Percentiles rank a stretch among this genome's conserved stretches.
phyloP scores from a whole-genome alignment of 148 eudicot genomes.

The Camellia granthamiana region DNA sequence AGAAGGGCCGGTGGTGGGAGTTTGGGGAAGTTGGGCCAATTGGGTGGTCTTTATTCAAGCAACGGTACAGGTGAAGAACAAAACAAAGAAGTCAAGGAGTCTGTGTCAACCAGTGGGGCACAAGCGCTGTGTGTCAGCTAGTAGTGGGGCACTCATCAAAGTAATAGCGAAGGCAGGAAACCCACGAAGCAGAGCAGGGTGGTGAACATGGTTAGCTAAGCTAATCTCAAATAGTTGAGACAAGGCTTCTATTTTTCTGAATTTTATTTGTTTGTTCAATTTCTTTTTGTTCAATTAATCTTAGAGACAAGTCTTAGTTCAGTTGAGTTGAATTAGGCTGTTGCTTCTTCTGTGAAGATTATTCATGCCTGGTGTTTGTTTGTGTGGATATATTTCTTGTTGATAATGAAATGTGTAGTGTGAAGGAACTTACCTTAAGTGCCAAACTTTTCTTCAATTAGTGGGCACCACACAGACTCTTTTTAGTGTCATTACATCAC shows the following conservation, averaged over 20 bases:
- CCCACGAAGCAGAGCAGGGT: neutral
- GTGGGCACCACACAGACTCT: neutral
- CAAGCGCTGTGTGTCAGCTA: too few species aligned
- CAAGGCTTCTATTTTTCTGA: neutral
- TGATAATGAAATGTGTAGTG: neutral
- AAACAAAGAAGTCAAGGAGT: too few species aligned
- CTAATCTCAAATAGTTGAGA: conserved; percentile 1
- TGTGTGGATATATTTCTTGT: neutral
- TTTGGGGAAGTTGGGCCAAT: too few species aligned
- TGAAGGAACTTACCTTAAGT: neutral
- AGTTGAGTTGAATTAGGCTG: neutral
- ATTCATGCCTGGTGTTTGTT: neutral
- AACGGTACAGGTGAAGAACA: too few species aligned
- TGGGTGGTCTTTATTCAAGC: too few species aligned
- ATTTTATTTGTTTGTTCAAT: neutral
- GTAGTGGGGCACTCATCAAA: too few species aligned
- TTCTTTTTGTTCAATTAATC: neutral
- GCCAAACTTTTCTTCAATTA: neutral
- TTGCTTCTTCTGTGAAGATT: neutral
- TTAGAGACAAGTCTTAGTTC: neutral
- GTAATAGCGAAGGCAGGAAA: too few species aligned
- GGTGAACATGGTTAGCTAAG: neutral
- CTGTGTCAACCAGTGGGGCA: too few species aligned
- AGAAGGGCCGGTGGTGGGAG: too few species aligned
- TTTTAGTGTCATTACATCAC: neutral